Evolutionary conservation across 768 basidiomycete genomes (phyloP).

Genomic region (Grammothele lineata): DNA sequence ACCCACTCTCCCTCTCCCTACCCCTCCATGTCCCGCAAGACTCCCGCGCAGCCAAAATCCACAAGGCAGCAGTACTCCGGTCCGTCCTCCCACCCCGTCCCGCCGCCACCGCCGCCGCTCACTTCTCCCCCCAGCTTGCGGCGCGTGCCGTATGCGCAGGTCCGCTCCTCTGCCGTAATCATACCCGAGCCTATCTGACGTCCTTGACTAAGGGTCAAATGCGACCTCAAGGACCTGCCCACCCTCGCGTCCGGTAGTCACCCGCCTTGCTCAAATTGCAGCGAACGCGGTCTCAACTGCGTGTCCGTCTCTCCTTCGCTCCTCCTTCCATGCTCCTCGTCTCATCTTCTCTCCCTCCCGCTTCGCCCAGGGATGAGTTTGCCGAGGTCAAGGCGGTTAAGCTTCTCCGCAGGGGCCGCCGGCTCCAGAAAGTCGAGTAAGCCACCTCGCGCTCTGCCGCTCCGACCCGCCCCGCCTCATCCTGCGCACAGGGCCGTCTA

Average conservation of each 20-base stretch:
- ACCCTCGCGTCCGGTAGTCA: conserved; percentile 39
- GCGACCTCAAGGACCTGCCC: conserved; percentile 85
- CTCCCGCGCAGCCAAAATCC: conserved; percentile 24
- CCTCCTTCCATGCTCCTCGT: neutral
- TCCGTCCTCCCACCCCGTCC: conserved; percentile 30
- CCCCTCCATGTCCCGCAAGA: conserved; percentile 14
- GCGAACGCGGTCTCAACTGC: conserved; percentile 87
- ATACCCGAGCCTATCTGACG: neutral
- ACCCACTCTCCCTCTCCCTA: conserved; percentile 17
- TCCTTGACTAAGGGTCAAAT: conserved; percentile 63
- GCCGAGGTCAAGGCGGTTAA: conserved; percentile 90
- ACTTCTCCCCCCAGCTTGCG: conserved; percentile 79
- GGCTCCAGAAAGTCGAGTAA: conserved; percentile 81
- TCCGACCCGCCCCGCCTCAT: conserved; percentile 2
- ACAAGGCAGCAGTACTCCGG: conserved; percentile 23
- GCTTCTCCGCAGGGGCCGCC: conserved; percentile 70
- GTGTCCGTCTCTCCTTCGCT: conserved; percentile 54
- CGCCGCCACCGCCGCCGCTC: conserved; percentile 37
- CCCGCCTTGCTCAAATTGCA: conserved; percentile 81
- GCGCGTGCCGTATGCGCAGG: conserved; percentile 89
- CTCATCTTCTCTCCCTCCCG: conserved; percentile 12
- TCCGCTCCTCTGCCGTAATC: conserved; percentile 27
- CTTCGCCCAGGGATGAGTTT: conserved; percentile 71
- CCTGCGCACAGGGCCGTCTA: conserved; percentile 60
- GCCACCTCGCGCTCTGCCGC: conserved; percentile 25